Evolutionary conservation across 805 yeast species (phyloP).

Genomic region (Candida parachauliodes): DNA sequence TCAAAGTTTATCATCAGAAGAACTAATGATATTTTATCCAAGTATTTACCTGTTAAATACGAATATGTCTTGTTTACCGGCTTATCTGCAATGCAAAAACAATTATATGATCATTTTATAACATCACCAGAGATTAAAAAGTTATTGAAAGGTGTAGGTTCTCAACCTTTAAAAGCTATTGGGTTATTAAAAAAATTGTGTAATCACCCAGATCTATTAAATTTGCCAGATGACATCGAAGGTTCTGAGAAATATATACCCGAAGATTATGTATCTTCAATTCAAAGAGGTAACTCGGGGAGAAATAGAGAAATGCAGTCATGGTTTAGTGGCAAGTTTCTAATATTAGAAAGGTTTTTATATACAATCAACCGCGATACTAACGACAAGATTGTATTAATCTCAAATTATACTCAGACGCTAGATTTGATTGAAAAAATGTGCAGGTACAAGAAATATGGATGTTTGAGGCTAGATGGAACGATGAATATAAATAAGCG

Average conservation of each 20-base stretch:
- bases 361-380: slow-evolving; percentile 74
- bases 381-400: slow-evolving; percentile 90
- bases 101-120: slow-evolving; percentile 68
- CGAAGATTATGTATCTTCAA: slow-evolving; percentile 59
- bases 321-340: slow-evolving; percentile 82
- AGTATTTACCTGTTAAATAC: slow-evolving; percentile 91
- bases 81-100: slow-evolving; percentile 70
- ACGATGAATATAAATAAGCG: slow-evolving; percentile 89
- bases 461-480: slow-evolving; percentile 82
- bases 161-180: slow-evolving; percentile 87
- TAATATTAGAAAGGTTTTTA: slow-evolving; percentile 80
- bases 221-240: slow-evolving; percentile 72
- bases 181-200: slow-evolving; percentile 86
- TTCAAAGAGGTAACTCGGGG: slow-evolving; percentile 29
- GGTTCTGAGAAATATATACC: slow-evolving; percentile 69
- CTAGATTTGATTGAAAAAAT: slow-evolving; percentile 83
- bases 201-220: slow-evolving; percentile 85
- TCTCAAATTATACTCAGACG: slow-evolving; percentile 93
- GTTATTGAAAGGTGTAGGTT: slow-evolving; percentile 61
- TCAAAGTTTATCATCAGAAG: slow-evolving; percentile 90
- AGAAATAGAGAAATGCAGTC: slow-evolving; percentile 72
- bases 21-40: slow-evolving; percentile 90
- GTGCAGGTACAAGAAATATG: slow-evolving; percentile 75
- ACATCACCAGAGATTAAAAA: slow-evolving; percentile 74
- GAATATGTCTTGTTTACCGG: slow-evolving; percentile 96